Conservation (phyloP, 176 grass and related monocot species). For the Melocanna baccifera region DNA sequence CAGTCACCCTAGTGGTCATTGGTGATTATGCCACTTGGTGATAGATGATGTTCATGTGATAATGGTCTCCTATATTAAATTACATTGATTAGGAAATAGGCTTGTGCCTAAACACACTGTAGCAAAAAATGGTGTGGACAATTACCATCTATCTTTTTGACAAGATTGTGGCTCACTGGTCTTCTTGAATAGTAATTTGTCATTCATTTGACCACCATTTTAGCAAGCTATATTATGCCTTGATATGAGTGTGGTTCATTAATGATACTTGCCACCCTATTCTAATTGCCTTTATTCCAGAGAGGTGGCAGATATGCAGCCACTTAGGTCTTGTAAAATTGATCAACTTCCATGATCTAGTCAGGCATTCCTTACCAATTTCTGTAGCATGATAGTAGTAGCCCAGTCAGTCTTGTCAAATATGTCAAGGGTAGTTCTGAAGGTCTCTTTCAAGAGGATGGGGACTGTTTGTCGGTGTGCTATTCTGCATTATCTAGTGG, state of each 20-base stretch:
- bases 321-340: neutral
- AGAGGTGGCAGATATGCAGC: neutral
- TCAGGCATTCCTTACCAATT: neutral
- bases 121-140: neutral
- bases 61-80: neutral
- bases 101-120: neutral
- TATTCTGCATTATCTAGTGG: neutral
- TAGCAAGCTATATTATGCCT: neutral
- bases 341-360: neutral
- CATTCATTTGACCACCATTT: neutral
- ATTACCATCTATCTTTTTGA: neutral
- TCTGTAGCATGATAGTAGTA: neutral
- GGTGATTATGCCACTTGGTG: neutral
- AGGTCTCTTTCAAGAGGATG: neutral
- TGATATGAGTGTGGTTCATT: neutral
- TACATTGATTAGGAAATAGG: neutral
- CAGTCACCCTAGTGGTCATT: neutral
- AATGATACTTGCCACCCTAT: neutral
- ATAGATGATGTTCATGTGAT: neutral
- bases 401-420: neutral
- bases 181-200: neutral
- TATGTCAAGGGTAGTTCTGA: neutral
- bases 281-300: neutral
- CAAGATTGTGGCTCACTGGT: neutral
- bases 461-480: neutral